Evolutionary conservation across 352 stramenopile species (phyloP).

Genomic region (Pythium guiyangense): DNA sequence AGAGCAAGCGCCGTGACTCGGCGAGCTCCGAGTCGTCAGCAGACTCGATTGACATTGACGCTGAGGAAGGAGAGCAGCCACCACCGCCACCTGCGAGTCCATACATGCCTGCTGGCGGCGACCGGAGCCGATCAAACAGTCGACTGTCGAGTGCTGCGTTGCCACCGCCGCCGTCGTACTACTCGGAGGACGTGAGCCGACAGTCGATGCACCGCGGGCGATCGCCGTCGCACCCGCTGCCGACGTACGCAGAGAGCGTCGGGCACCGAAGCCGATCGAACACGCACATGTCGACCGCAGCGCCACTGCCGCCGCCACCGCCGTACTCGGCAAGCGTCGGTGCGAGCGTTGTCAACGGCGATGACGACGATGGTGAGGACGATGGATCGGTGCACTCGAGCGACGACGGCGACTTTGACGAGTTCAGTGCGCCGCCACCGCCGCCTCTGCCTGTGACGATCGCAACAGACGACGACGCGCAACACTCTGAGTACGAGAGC

Average conservation of each 20-base stretch:
- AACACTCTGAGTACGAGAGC: no score
- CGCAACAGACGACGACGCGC: neutral
- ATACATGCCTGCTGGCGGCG: neutral
- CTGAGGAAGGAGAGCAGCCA: conserved; percentile 12
- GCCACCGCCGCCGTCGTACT: conserved; percentile 6
- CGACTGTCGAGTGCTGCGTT: conserved; percentile 11
- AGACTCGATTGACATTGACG: conserved; percentile 69
- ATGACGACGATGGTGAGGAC: no score
- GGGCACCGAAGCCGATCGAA: neutral
- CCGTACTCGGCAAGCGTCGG: neutral
- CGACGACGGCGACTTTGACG: conserved; percentile 22
- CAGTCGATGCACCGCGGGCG: neutral
- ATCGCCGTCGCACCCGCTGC: conserved; percentile 1
- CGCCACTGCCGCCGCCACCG: neutral
- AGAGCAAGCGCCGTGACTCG: conserved; percentile 26
- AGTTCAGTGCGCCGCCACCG: neutral
- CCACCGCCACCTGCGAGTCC: no score
- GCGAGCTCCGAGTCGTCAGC: conserved; percentile 62
- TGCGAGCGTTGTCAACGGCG: conserved; percentile 22
- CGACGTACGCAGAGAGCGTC: neutral
- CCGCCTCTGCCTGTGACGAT: no score
- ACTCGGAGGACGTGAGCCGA: neutral
- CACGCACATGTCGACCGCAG: no score
- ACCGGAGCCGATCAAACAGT: conserved; percentile 11
- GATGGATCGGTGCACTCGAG: conserved; percentile 33